These are phyloP conservation scores for Apiospora phragmitis DNA, from an alignment of 2,329 filamentous ascomycete species.

Conservation along the genomic window DNA sequence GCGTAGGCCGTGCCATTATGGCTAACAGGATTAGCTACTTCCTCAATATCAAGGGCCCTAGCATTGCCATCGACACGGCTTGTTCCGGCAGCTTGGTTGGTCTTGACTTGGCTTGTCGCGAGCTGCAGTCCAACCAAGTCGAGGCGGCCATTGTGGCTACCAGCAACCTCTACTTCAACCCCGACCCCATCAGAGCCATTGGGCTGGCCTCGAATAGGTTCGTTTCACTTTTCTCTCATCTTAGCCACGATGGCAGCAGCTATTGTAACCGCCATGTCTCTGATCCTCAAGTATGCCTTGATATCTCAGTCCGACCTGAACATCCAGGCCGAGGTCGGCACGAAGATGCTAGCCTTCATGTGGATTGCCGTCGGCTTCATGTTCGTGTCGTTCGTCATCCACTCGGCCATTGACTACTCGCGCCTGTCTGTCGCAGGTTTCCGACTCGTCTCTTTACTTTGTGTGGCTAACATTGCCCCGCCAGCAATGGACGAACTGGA, in stretches of 20 bases:
- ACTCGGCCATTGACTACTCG: too few relatives aligned
- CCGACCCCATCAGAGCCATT: not conserved
- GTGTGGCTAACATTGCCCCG: too few relatives aligned
- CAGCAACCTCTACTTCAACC: not conserved
- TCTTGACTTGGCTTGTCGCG: conserved; percentile 31
- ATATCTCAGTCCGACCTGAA: conserved; percentile 72
- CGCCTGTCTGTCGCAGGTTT: too few relatives aligned
- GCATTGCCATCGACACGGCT: conserved; percentile 30
- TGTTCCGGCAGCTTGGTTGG: conserved; percentile 29
- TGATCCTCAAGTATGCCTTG: conserved; percentile 78
- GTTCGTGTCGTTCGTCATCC: conserved; percentile 70
- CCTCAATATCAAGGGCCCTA: conserved; percentile 33
- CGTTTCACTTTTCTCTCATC: too few relatives aligned
- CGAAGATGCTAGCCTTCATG: conserved; percentile 82
- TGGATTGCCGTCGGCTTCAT: conserved; percentile 75
- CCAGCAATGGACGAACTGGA: not conserved
- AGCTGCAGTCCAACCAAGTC: conserved; percentile 18
- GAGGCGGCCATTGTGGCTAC: conserved; percentile 9
- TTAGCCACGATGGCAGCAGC: conserved; percentile 68
- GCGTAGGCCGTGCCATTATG: conserved; percentile 26
- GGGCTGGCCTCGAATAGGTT: not conserved
- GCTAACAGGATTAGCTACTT: conserved; percentile 35
- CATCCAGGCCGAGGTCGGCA: conserved; percentile 69
- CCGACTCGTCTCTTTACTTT: too few relatives aligned
- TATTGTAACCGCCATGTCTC: conserved; percentile 80